Base-by-base conservation (phyloP, 257 asterid genomes). In the Solanum pimpinellifolium region DNA sequence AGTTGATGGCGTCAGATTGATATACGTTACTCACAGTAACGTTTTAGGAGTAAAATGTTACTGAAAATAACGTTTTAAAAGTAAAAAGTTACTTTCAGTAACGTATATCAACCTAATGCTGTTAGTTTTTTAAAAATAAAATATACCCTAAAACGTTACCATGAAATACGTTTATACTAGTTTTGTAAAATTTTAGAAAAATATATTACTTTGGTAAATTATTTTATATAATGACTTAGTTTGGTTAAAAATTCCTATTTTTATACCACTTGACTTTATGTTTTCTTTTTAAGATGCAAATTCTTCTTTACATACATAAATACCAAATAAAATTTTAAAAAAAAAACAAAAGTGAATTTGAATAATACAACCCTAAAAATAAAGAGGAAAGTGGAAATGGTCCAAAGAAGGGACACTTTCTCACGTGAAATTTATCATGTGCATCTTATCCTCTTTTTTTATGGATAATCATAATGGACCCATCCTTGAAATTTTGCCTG, bases 351-450 rank as follows among this genome's bases (percentile, higher is more conserved):
- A 35, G 9, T 35, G 21, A n/a, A 7, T 14, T n/a, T 21, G 56
- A 39, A 35, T 35, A 56, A 41, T 3, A 49, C 39, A 49, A n/a
- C 62, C 62, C 21, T 10, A 21, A 21, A 46, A 31, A 14, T 37
- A 23, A 42, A 76, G 18, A 59, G 23, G 33, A 41, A 73, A 73
- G 62, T 66, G 52, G 72, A 76, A 66, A 86, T 73, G 29, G 33
- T 18, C 18, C 74, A 20, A 20, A 14, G 44, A 37, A 65, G 29
- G 29, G 62, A 8, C 47, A 52, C 83, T 69, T 18, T 49, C 85
- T 84, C 86, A 88, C 87, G 92, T 86, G 91, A 82, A 86, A 65
- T 52, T 78, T 23, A 11, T 62, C 89, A 86, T 14, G 87, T 65
- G 87, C 65, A 80, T 59, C 83, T 89, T 86, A 81, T 88, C 88